phyloP scores from a whole-genome alignment of 2,329 filamentous ascomycete species.

The Exophiala lecanii-corni region DNA sequence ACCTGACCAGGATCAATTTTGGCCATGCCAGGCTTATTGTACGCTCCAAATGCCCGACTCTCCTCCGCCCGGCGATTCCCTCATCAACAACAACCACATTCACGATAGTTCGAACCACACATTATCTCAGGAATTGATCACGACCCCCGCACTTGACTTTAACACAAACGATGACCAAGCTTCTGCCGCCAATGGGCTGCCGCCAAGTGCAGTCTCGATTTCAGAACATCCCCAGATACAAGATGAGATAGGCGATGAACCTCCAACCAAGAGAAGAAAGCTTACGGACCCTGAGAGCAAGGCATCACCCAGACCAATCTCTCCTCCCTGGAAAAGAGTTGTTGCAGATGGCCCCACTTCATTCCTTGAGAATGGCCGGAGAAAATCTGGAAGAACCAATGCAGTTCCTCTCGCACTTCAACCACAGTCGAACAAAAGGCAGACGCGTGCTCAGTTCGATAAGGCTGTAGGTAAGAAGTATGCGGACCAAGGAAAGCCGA shows the following conservation, averaged over 20 bases:
- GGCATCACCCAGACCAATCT: constrained; percentile 46
- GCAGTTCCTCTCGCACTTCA: constrained; percentile 45
- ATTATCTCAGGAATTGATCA: not conserved
- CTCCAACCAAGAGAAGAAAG: constrained; percentile 44
- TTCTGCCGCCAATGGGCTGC: not conserved
- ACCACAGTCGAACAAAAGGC: constrained; percentile 44
- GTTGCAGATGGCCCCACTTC: constrained; percentile 82
- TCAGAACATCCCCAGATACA: not conserved
- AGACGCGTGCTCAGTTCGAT: constrained; percentile 39
- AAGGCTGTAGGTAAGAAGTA: constrained; percentile 19
- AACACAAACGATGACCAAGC: constrained; percentile 1
- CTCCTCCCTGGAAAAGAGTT: constrained; percentile 90
- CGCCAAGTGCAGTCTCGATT: not conserved
- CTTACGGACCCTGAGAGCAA: constrained; percentile 33
- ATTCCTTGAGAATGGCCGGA: constrained; percentile 61
- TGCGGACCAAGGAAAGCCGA: constrained; percentile 22
- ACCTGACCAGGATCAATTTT: constrained; percentile 19
- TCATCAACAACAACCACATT: constrained; percentile 4
- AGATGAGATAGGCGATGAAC: constrained; percentile 33
- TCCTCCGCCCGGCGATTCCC: constrained; percentile 18
- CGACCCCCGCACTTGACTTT: constrained; percentile 6
- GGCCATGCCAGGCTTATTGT: constrained; percentile 26
- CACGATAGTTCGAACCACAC: not conserved
- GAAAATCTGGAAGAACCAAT: constrained; percentile 58
- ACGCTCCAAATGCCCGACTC: constrained; percentile 24